Percentiles rank a stretch among this genome's conserved stretches.
These are phyloP conservation scores for Candida suzukii DNA, from an alignment of 805 yeast species.

Conservation along the genomic window DNA sequence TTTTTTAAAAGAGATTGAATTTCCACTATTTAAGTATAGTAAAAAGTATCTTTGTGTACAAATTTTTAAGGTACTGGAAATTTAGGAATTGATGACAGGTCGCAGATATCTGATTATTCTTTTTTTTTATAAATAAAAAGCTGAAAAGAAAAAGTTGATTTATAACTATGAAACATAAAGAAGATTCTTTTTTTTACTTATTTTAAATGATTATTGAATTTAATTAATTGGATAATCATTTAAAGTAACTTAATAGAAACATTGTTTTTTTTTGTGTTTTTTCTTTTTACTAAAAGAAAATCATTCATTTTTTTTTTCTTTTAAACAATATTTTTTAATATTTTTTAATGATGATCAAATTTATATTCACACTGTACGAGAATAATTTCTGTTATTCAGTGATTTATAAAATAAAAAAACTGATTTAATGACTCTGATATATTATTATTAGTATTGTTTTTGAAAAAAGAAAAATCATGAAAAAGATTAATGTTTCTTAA, in stretches of 20 bases:
- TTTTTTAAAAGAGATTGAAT: conserved; percentile 7
- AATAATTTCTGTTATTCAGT: conserved; percentile 19
- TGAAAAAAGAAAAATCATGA: no score
- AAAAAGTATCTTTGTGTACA: conserved; percentile 50
- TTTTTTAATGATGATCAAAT: conserved; percentile 17
- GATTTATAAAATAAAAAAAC: conserved; percentile 34
- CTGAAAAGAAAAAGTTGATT: no score
- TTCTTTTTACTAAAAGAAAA: no score
- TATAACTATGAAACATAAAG: no score
- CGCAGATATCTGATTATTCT: conserved; percentile 10
- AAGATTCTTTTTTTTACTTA: neutral
- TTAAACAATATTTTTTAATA: no score
- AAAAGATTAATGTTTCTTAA: no score
- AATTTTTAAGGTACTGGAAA: conserved; percentile 34
- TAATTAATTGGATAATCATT: neutral
- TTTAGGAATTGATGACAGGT: conserved; percentile 45
- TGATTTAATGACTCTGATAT: conserved; percentile 49
- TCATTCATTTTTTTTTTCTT: no score
- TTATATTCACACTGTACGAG: conserved; percentile 55
- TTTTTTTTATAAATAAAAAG: neutral
- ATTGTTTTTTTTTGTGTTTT: no score
- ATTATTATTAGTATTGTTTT: neutral
- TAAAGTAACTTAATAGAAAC: no score
- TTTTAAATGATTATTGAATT: no score
- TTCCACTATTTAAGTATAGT: conserved; percentile 31